Conservation (phyloP, 495 filamentous ascomycete species). For the Talaromyces trachyspermus region DNA sequence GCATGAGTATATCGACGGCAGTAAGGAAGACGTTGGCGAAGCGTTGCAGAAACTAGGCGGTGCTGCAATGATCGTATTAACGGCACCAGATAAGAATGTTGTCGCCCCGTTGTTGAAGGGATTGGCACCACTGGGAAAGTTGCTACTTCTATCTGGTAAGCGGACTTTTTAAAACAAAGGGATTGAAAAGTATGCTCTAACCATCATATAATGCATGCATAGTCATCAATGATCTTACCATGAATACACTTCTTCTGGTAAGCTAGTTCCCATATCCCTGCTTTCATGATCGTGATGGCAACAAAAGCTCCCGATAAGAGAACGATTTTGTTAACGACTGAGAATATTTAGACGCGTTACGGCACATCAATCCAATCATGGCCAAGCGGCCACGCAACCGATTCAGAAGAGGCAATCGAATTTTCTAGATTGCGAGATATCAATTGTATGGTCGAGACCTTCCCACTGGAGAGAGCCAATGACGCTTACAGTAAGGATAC, state of each 20-base stretch:
- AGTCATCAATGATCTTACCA: conserved; percentile 1
- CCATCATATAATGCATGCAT: no score
- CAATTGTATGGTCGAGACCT: conserved; percentile 58
- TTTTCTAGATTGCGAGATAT: conserved; percentile 52
- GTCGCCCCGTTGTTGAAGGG: conserved; percentile 49
- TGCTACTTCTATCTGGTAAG: conserved; percentile 46
- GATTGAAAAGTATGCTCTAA: no score
- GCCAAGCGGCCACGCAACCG: conserved; percentile 54
- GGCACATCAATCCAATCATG: conserved; percentile 52
- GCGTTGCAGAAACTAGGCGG: conserved; percentile 52
- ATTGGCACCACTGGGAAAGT: conserved; percentile 48
- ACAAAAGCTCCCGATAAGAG: background rate
- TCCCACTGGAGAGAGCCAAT: conserved; percentile 48
- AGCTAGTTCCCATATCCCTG: background rate
- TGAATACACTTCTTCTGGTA: background rate
- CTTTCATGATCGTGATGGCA: no score
- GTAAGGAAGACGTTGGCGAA: conserved; percentile 41
- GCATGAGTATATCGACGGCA: conserved; percentile 58
- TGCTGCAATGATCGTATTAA: conserved; percentile 54
- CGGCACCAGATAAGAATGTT: conserved; percentile 50
- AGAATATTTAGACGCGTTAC: conserved; percentile 19
- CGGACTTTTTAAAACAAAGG: no score
- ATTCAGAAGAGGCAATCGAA: conserved; percentile 57
- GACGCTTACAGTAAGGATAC: conserved; percentile 39
- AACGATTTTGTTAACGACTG: background rate